Conservation (phyloP, 2,329 filamentous ascomycete genomes). For the Beauveria sp. region DNA sequence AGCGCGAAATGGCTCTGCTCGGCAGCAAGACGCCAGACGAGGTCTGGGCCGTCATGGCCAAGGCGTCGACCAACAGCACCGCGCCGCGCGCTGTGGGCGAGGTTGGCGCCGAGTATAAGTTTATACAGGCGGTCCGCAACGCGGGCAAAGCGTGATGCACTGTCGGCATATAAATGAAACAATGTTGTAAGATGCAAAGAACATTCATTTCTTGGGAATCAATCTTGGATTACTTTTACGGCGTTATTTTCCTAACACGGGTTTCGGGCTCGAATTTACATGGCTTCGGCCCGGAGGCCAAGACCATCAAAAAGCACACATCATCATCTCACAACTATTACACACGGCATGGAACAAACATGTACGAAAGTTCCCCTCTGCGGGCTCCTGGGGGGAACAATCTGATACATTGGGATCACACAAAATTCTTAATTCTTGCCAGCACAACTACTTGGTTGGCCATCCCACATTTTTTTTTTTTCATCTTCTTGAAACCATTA, state of each 20-base stretch:
- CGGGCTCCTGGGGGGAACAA: background rate
- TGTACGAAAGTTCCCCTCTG: background rate
- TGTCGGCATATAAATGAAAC: background rate
- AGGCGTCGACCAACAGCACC: conserved; percentile 21
- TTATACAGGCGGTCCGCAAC: conserved; percentile 33
- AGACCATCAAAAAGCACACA: conserved; percentile 4
- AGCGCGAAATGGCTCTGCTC: conserved; percentile 44
- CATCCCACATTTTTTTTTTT: background rate
- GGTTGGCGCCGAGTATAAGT: conserved; percentile 41
- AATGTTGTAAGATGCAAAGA: background rate
- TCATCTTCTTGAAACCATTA: background rate
- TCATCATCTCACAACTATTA: background rate
- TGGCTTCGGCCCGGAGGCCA: background rate
- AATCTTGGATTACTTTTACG: conserved; percentile 3
- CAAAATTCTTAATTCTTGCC: background rate
- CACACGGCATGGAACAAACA: background rate
- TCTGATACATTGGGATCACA: background rate
- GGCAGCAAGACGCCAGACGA: conserved; percentile 37
- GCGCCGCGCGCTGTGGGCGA: conserved; percentile 30
- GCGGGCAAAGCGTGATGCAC: conserved; percentile 29
- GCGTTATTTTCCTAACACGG: background rate
- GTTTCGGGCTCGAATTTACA: background rate
- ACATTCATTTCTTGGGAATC: conserved; percentile 1
- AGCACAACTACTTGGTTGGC: background rate
- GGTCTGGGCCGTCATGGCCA: conserved; percentile 31